phyloP scores from a whole-genome alignment of 2,329 filamentous ascomycete species.

The Basipetospora chlamydospora region DNA sequence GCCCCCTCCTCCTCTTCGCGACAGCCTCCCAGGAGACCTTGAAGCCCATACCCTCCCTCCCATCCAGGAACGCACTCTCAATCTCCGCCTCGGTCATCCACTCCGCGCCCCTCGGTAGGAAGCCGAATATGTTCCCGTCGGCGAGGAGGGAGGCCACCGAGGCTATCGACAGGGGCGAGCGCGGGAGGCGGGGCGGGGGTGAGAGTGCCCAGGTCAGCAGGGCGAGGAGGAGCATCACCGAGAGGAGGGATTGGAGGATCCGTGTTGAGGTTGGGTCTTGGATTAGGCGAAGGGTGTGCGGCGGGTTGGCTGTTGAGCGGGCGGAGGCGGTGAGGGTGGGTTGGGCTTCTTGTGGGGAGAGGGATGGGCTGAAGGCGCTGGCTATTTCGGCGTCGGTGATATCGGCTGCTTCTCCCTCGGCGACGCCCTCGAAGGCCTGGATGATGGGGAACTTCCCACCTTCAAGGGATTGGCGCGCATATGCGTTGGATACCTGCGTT shows the following conservation, averaged over 20 bases:
- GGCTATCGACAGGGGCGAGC: conserved; percentile 18
- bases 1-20: neutral
- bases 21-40: neutral
- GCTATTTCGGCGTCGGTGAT: too few species aligned
- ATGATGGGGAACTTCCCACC: too few species aligned
- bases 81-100: conserved; percentile 7
- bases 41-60: conserved; percentile 3
- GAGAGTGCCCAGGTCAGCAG: conserved; percentile 16
- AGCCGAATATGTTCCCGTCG: conserved; percentile 20
- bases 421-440: too few species aligned
- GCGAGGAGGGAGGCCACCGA: conserved; percentile 20
- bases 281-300: conserved; percentile 9
- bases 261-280: conserved; percentile 20
- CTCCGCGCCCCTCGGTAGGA: neutral
- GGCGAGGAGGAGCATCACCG: conserved; percentile 13
- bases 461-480: too few species aligned
- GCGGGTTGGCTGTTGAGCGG: conserved; percentile 7
- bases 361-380: conserved; percentile 7
- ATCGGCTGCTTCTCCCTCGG: too few species aligned
- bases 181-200: conserved; percentile 14
- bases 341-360: conserved; percentile 2
- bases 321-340: conserved; percentile 7
- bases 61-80: conserved; percentile 2
- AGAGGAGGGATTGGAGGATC: conserved; percentile 18
- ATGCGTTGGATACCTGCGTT: too few species aligned